Conservation (phyloP, 1,139 yeast species). For the Diutina neorugosa region DNA sequence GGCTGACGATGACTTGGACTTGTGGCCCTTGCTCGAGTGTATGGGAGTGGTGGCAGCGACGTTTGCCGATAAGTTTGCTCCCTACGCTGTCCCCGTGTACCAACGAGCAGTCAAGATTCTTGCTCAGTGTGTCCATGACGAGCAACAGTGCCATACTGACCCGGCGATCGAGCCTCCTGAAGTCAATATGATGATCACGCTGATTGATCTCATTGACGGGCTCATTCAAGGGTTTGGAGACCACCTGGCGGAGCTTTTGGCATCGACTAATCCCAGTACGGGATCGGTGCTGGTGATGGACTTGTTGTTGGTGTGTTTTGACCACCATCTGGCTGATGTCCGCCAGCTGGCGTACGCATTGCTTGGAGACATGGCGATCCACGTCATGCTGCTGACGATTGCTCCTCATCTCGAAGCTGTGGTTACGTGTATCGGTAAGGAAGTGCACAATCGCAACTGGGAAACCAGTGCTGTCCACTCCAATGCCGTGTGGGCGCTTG, state of each 20-base stretch:
- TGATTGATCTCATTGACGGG: conserved; percentile 85
- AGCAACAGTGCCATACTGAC: conserved; percentile 51
- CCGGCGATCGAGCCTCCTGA: conserved; percentile 72
- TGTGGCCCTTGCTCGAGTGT: conserved; percentile 91
- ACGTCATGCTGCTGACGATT: conserved; percentile 40
- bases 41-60: conserved; percentile 86
- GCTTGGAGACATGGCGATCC: conserved; percentile 75
- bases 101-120: conserved; percentile 65
- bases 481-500: conserved; percentile 90
- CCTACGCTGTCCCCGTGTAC: conserved; percentile 85
- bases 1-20: conserved; percentile 64
- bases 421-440: conserved; percentile 56
- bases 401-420: conserved; percentile 46
- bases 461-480: conserved; percentile 57
- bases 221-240: conserved; percentile 76
- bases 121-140: conserved; percentile 54
- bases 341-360: conserved; percentile 88
- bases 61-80: conserved; percentile 73
- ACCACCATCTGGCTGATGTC: conserved; percentile 72
- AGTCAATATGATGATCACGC: conserved; percentile 80
- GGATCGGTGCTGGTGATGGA: conserved; percentile 38
- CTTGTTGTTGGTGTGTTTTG: conserved; percentile 57
- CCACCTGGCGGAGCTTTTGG: conserved; percentile 48
- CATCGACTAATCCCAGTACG: conserved; percentile 15
- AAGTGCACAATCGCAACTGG: conserved; percentile 40